These are phyloP conservation scores for Xylaria sp. DNA, from an alignment of 2,329 filamentous ascomycete genomes.

Conservation along the genomic window DNA sequence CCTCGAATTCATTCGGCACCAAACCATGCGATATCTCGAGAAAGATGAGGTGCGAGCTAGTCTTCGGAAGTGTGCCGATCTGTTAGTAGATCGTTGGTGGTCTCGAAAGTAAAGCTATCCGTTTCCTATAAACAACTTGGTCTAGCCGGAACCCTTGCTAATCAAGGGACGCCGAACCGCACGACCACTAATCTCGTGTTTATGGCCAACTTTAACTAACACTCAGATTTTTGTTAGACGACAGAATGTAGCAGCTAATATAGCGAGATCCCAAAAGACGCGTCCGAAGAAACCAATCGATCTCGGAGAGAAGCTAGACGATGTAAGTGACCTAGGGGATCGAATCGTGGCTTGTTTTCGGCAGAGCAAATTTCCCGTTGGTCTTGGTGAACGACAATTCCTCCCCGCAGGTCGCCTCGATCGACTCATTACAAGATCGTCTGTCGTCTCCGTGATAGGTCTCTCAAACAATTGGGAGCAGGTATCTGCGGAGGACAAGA, in stretches of 20 bases:
- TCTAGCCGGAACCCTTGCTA: not conserved
- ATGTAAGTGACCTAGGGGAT: slow-evolving; percentile 1
- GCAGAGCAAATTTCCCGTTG: not conserved
- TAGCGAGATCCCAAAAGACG: slow-evolving; percentile 3
- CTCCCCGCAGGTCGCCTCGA: slow-evolving; percentile 7
- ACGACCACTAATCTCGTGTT: not conserved
- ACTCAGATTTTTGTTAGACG: not conserved
- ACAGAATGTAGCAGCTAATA: not conserved
- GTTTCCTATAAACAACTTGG: not conserved
- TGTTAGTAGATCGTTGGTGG: slow-evolving; percentile 9
- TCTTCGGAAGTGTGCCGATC: not conserved
- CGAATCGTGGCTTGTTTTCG: not conserved
- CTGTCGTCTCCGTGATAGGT: not conserved
- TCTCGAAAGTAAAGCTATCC: slow-evolving; percentile 4
- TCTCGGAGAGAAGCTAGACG: not conserved
- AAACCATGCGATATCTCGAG: not conserved
- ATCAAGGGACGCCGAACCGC: not conserved
- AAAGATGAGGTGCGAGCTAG: not conserved
- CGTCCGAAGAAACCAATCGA: not conserved
- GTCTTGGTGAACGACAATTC: not conserved
- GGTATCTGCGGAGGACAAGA: not conserved
- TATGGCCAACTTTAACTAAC: not conserved
- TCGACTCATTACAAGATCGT: slow-evolving; percentile 10
- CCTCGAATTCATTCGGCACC: slow-evolving; percentile 1
- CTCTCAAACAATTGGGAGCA: not conserved